Base-by-base conservation (phyloP, 106 monocot genomes). In the Hemerocallis citrina region DNA sequence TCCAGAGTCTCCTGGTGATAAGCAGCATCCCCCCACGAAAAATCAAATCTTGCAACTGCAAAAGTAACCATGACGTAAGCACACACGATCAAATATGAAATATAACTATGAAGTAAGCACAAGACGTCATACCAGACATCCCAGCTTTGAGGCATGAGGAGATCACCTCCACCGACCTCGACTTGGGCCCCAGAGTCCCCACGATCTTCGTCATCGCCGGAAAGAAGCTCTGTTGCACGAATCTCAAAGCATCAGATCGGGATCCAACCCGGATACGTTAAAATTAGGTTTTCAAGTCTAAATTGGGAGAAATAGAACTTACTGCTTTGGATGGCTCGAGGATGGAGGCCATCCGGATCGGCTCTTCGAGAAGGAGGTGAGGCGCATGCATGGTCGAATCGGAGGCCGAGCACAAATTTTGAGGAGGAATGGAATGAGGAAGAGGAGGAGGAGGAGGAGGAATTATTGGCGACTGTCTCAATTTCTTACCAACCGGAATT, bases 151-250 rank as follows among this genome's bases (percentile, higher is more conserved):
- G 92, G 71, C 98, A 99, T 17, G 88, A 42, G 19, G 98, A 99
- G 51, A 99, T 92, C 42, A 82, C 81, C 22, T 92, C 92, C 1
- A 85, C 85, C 11, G 82, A 70, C 17, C 92, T 79, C 4, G 98
- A 99, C 38, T 99, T 92, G 2, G 92, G 92, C 12, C 98, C 98
- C 20, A 99, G 92, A 25, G 92, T 99, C 14, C 98, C 98, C 23
- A 99, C 92, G 59, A 99, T 92, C 72, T 92, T 92, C 16, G 98
- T 88, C 98, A 92, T 99, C 15, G 98, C 92, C 3, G 98, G 98
- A 75, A 92, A 99, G 67, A 99, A 99, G 48, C 64, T 91, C 96
- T 98, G 81, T 32, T 50, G 6, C 55, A n/a, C 40, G 6, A 7
- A 62, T 62, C 44, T 35, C 11, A 62, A 14, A 29, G 12, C 7